Evolutionary conservation across 1,284 basidiomycete genomes (phyloP), one percentile per base, ranked within the genome.

Genomic region (Hemileia vastatrix): DNA sequence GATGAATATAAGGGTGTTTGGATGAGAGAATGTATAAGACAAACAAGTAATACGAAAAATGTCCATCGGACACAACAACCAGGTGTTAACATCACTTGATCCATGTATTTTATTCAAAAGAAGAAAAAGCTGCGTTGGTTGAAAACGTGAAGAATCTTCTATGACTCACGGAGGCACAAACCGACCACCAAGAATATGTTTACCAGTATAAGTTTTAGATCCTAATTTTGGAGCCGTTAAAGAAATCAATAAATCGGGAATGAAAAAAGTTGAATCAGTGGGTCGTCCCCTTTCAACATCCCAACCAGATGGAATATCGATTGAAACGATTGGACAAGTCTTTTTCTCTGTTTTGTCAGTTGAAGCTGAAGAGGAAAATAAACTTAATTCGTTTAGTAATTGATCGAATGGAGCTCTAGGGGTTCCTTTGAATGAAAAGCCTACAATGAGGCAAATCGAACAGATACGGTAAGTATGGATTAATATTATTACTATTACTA

Each of bases 261-360:
- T 79, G 64, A 88, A 80, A 6, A 80, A 47, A 19, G 2, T 8
- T 24, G 48, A 32, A 4, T 50, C 31, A 47, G 50, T n/a, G 1
- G 52, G 54, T 31, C 78, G 78, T 1, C 93, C 92, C 40, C 81
- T 77, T 67, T 94, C 90, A 24, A 97, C 90, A 70, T 90, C 84
- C 93, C 93, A 98, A 2, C 92, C 94, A 1, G 87, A 91, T 0
- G 95, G 95, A 60, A 98, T 93, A 74, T 99, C 95, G 5, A 97
- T 87, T 1, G 72, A 74, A 11, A 76, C 66, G 44, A 76, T 68
- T 15, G 72, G 74, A 23, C 67, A 67, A 15, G 21, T 21, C 1
- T 33, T 54, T 18, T 60, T 3, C 3, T 44, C 15, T 15, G 13
- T 40, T 54, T 60, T 47, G n/a, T n/a, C n/a, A n/a, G n/a, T n/a